Evolutionary conservation across 2,329 filamentous ascomycete genomes (phyloP).

Genomic region (Lasiodiplodia theobromae): DNA sequence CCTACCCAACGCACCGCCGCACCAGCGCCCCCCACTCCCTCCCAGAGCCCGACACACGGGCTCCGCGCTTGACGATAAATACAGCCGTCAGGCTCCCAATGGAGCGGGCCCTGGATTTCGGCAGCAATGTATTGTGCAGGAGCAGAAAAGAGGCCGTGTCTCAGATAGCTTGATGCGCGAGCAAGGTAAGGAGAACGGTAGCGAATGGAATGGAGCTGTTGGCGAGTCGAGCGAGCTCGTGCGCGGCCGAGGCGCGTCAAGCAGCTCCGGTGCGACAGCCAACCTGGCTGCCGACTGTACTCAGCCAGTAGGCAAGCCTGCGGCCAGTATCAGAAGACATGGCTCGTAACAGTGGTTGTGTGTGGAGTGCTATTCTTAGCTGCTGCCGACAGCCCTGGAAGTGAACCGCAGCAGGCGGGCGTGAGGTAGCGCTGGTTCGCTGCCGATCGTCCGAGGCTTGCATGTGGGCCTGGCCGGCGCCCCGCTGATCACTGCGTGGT

Average conservation of each 20-base stretch:
- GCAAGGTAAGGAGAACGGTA: constrained; percentile 11
- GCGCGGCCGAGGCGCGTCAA: background rate
- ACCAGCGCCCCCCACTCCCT: background rate
- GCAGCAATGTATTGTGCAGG: background rate
- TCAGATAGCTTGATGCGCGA: constrained; percentile 1
- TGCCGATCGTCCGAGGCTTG: constrained; percentile 26
- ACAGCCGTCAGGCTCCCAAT: constrained; percentile 6
- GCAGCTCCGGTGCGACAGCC: background rate
- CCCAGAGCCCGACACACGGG: constrained; percentile 1
- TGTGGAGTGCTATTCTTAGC: constrained; percentile 16
- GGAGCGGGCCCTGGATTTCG: constrained; percentile 2
- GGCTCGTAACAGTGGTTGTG: background rate
- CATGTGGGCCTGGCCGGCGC: constrained; percentile 17
- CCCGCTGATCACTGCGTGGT: constrained; percentile 24
- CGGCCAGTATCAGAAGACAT: background rate
- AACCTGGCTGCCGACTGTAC: background rate
- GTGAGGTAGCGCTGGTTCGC: background rate
- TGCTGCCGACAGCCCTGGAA: background rate
- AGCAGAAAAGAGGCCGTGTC: background rate
- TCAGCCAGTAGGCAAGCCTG: background rate
- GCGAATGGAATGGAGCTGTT: background rate
- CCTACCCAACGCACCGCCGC: background rate
- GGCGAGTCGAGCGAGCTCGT: background rate
- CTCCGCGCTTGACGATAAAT: background rate
- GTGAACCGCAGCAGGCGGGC: background rate